Evolutionary conservation across 768 basidiomycete species (phyloP), one percentile per base, ranked within the genome.

Genomic region (Lactarius hengduanensis): DNA sequence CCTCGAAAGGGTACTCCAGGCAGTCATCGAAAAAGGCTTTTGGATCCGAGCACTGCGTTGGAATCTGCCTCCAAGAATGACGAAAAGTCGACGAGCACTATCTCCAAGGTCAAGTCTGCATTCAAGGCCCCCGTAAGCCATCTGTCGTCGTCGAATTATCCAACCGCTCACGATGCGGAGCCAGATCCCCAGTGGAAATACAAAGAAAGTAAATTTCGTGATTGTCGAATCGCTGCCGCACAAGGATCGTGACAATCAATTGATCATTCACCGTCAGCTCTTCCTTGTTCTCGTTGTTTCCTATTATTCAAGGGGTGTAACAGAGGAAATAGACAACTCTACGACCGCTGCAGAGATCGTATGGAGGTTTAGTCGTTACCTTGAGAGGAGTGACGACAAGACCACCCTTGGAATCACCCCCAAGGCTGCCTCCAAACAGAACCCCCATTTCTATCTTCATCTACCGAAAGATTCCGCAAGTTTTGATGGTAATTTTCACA

Each of bases 191-290:
- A 20, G 13, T 6, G 36, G 53, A 9, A 0, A 2, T 18, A 6
- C 16, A 16, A 62, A 41, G 36, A 38, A 62, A 53, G 36, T 62
- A 30, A 62, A 36, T 1, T 62, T 62, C n/a, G 36, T 54, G 5
- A 3, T 54, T n/a, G 22, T 28, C 16, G 20, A 40, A 18, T 54
- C 50, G 9, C 47, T 38, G 34, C 32, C 32, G 32, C 15, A 30
- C 15, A 22, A 13, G 10, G 22, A n/a, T 4, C 4, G 4, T 18
- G 5, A 28, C 8, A 7, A 58, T 6, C 36, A 15, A 40, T 22
- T 15, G 15, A 26, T 40, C 15, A 8, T 54, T 9, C 11, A 22
- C 2, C n/a, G 61, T 54, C 8, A 1, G 50, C 55, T n/a, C 22
- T 22, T 15, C 36, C 36, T 41, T 41, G 16, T 62, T 54, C 36